phyloP scores from a whole-genome alignment of 176 grass and related monocot species.

The Oryza glaberrima region DNA sequence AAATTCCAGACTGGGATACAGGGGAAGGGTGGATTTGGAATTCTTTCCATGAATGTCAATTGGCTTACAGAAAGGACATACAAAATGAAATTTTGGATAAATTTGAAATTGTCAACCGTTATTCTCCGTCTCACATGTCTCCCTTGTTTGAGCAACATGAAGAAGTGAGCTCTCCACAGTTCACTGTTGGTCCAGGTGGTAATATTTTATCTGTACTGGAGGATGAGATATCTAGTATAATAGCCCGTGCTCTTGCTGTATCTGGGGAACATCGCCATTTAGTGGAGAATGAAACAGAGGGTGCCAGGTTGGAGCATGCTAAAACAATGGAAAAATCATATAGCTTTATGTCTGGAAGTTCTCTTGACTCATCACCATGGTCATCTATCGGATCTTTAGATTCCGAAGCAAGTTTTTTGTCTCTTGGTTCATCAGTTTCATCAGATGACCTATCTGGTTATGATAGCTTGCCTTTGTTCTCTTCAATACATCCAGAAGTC shows the following conservation, averaged over 20 bases:
- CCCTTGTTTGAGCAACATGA: constrained; percentile 57
- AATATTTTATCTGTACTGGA: constrained; percentile 70
- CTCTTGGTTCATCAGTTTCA: constrained; percentile 47
- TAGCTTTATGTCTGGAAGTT: constrained; percentile 69
- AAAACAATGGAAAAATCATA: constrained; percentile 70
- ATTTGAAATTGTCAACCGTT: constrained; percentile 74
- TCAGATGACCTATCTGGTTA: constrained; percentile 68
- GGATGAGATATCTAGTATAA: constrained; percentile 96
- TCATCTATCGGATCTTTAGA: constrained; percentile 73
- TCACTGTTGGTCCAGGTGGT: constrained; percentile 61
- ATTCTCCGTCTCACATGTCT: constrained; percentile 69
- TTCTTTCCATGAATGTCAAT: constrained; percentile 66
- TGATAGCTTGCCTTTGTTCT: constrained; percentile 54
- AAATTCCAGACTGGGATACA: constrained; percentile 49
- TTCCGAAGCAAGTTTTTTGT: constrained; percentile 50
- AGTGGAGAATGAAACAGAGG: constrained; percentile 40
- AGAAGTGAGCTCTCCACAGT: constrained; percentile 50
- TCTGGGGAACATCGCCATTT: constrained; percentile 54
- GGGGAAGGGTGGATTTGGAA: constrained; percentile 77
- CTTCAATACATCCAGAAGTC: constrained; percentile 75
- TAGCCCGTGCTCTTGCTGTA: constrained; percentile 65
- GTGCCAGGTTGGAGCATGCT: constrained; percentile 33
- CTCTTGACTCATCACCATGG: constrained; percentile 56
- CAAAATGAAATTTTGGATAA: constrained; percentile 50
- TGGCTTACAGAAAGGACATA: constrained; percentile 69